Evolutionary conservation across 257 asterid species (phyloP), one percentile per base, ranked within the genome.

Genomic region (Galeopsis tetrahit): DNA sequence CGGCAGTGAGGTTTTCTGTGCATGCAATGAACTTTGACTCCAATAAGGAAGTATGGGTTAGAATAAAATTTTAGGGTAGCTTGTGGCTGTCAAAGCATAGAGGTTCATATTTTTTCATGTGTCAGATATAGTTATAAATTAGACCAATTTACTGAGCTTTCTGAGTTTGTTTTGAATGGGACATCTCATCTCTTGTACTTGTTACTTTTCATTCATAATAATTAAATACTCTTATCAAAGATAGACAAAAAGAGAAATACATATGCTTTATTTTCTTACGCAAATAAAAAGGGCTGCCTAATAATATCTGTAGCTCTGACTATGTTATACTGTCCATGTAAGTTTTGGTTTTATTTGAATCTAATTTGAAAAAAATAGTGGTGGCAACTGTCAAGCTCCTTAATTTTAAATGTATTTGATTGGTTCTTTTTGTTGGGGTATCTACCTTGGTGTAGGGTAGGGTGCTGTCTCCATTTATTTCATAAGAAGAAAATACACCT

Each of bases 231-330:
- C 14, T 3, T 44, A 44, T 10, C 51, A 10, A 21, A 21, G 28
- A 21, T 0, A 21, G 28, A 21, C 28, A 21, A 21, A 44, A 44
- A 44, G 51, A 44, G 51, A 44, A 44, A 44, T 44, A 44, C n/a
- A 6, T 51, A 51, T 51, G 9, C 28, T 51, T n/a, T 14, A 39
- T 51, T 51, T 51, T 51, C 15, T 40, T 58, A 35, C 55, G 13
- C 49, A 76, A 56, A 38, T 14, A 3, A 32, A 53, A 17, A 42
- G 21, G 13, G 44, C 57, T 77, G 32, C 68, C 11, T 40, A n/a
- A 72, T 55, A 48, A 55, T 46, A 55, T 56, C 69, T 71, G 40
- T 11, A 44, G 49, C 62, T 33, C 62, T 44, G 49, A 70, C 69
- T 33, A 28, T 33, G 58, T 43, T 3, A 63, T 51, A 14, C 49